Conservation (phyloP, 306 rosid genomes). For the Carpinus viminea region DNA sequence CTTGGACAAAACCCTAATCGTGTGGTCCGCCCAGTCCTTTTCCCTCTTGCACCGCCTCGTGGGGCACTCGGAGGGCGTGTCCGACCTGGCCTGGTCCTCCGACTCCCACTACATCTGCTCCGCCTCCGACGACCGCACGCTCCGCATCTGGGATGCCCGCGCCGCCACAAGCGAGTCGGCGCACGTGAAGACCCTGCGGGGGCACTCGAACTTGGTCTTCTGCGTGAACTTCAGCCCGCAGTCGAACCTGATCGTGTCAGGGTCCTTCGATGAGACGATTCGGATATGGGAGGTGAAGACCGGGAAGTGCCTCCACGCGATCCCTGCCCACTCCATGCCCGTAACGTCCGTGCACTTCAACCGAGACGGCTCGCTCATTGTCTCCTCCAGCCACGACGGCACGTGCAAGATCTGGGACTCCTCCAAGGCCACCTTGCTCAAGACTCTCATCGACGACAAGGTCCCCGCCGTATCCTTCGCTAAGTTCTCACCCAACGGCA, state of each 20-base stretch:
- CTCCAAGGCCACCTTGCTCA: constrained; percentile 45
- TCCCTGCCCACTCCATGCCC: constrained; percentile 71
- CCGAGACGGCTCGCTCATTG: constrained; percentile 87
- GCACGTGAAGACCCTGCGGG: constrained; percentile 82
- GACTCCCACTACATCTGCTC: constrained; percentile 96
- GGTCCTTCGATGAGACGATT: constrained; percentile 78
- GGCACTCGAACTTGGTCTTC: constrained; percentile 69
- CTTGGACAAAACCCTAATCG: constrained; percentile 75
- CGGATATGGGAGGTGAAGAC: constrained; percentile 97
- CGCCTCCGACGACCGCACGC: constrained; percentile 86
- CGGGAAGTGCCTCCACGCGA: constrained; percentile 60
- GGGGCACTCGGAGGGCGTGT: constrained; percentile 81
- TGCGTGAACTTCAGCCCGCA: constrained; percentile 90
- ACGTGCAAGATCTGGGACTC: constrained; percentile 93
- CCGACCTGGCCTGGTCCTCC: constrained; percentile 88
- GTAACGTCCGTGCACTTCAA: constrained; percentile 83
- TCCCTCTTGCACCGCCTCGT: constrained; percentile 66
- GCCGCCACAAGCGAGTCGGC: constrained; percentile 53
- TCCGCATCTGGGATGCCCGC: constrained; percentile 89
- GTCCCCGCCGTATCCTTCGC: constrained; percentile 75
- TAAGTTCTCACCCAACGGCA: constrained; percentile 93
- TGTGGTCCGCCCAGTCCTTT: constrained; percentile 64
- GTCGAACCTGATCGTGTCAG: constrained; percentile 79
- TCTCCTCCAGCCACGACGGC: constrained; percentile 89
- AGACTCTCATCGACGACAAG: constrained; percentile 74